Percentiles rank a stretch among this genome's conserved stretches.
phyloP scores from a whole-genome alignment of 805 yeast species.

The Candida anglica region DNA sequence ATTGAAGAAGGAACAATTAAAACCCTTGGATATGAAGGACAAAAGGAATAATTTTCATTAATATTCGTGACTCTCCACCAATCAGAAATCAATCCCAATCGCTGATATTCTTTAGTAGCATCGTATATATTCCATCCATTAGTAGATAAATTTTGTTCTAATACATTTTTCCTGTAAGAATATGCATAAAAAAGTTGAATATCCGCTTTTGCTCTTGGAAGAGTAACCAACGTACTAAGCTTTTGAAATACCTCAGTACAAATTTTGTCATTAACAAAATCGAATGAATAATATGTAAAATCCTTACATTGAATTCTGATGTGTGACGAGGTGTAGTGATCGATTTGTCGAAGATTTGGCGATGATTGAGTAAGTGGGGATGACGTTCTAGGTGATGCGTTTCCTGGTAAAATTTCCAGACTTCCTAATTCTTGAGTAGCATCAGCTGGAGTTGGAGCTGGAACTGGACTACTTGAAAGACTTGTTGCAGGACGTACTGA shows the following conservation, averaged over 20 bases:
- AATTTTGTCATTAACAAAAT: constrained; percentile 54
- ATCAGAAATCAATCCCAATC: constrained; percentile 58
- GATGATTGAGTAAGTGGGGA: not conserved
- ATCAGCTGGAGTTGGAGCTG: not conserved
- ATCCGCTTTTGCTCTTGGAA: constrained; percentile 43
- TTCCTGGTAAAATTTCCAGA: no score
- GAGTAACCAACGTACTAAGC: constrained; percentile 63
- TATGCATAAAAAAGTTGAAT: constrained; percentile 65
- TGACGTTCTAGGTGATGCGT: no score
- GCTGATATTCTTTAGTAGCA: constrained; percentile 56
- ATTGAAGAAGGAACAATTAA: constrained; percentile 72
- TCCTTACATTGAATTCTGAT: constrained; percentile 79
- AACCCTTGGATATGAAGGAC: constrained; percentile 69
- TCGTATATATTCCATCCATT: constrained; percentile 75
- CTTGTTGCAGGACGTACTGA: not conserved
- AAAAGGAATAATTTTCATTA: constrained; percentile 62
- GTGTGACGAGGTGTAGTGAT: constrained; percentile 44
- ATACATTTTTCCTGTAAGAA: constrained; percentile 68
- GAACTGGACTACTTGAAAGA: not conserved
- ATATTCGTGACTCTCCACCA: constrained; percentile 71
- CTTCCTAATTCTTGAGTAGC: not conserved
- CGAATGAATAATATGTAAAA: constrained; percentile 76
- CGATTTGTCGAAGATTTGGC: constrained; percentile 15
- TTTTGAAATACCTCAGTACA: constrained; percentile 73
- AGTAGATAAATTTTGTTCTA: constrained; percentile 47